Base-by-base conservation (phyloP, 1,284 basidiomycete species). In the Trametes polyzona region DNA sequence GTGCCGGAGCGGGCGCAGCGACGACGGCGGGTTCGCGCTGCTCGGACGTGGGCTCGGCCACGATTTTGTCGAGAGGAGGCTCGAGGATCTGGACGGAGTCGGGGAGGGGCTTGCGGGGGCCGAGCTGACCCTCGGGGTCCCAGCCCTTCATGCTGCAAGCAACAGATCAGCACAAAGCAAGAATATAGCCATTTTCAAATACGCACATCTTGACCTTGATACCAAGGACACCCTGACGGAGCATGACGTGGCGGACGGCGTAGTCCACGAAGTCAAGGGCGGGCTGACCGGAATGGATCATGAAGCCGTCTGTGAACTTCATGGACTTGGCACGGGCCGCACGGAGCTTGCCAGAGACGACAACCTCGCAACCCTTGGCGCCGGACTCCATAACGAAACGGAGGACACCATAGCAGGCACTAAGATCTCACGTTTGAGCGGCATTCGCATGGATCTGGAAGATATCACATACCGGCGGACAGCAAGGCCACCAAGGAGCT, bases 291-390 rank as follows among this genome's bases (percentile, higher is more conserved):
- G 97, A 98, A 89, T 99, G 97, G 77, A 99, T 96, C 95, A 99
- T 98, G 90, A 98, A 98, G 52, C 97, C 97, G 72, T 99, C 97
- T 74, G 96, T 98, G 84, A 99, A 99, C 81, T 99, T 99, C 97
- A 99, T 99, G 47, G 94, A 93, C 83, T 99, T 99, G 74, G 97
- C 97, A 87, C 96, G 95, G 68, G 97, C 97, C 70, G 96, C 97
- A 77, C 97, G 95, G 71, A 99, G 93, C 81, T 99, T 99, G 74
- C 97, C 97, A 66, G 96, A 99, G 65, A 99, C 95, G 73, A 99
- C 94, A 66, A 99, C 97, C 80, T 99, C 97, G 75, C 96, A 98
- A 79, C 97, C 97, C 84, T 99, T 99, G 68, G 97, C 97, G 69
- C 94, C 94, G 58, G 96, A 98, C 83, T 99, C 97, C 97, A 99